Evolutionary conservation across 306 rosid genomes (phyloP), one percentile per base, ranked within the genome.

Genomic region (Rosa multiflora): DNA sequence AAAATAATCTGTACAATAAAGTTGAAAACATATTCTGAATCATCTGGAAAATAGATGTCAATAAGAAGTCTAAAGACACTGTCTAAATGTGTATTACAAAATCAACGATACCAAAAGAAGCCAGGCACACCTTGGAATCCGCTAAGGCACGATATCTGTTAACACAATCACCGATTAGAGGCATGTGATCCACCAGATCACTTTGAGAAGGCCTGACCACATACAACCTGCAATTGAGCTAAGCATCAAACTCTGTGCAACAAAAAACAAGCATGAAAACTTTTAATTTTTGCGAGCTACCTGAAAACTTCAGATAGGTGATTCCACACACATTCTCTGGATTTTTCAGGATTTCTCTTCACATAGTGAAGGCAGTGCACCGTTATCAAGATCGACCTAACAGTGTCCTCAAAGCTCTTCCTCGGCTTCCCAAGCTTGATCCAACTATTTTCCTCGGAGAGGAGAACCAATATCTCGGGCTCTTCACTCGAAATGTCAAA

Each of bases 361-460:
- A 86, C 79, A 90, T 74, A 88, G 79, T 91, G 92, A 74, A 91
- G 83, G 88, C 86, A 91, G 56, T 85, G 81, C 76, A 91, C 46
- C 14, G 88, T 83, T 39, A 86, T 82, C 80, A 91, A 79, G 37
- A 80, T 81, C 17, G 88, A 44, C 84, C 84, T 82, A 75, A 91
- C 62, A 35, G 42, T 76, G 44, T 48, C 76, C 81, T 85, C 87
- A 61, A 76, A 89, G 64, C 80, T 75, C 78, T 88, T 85, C 66
- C 79, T 85, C 18, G 97, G 97, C 69, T 71, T 89, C 72, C 66
- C 86, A 72, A 91, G 90, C 12, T 67, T 83, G 46, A 88, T 81
- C 97, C 97, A 89, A 10, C 35, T 75, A 76, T 63, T 85, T 70
- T 86, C 88, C 80, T 78, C 84, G 44, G 83, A 82, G 72, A 89